phyloP scores from a whole-genome alignment of 2,329 filamentous ascomycete species.

The Xylaria sp. region DNA sequence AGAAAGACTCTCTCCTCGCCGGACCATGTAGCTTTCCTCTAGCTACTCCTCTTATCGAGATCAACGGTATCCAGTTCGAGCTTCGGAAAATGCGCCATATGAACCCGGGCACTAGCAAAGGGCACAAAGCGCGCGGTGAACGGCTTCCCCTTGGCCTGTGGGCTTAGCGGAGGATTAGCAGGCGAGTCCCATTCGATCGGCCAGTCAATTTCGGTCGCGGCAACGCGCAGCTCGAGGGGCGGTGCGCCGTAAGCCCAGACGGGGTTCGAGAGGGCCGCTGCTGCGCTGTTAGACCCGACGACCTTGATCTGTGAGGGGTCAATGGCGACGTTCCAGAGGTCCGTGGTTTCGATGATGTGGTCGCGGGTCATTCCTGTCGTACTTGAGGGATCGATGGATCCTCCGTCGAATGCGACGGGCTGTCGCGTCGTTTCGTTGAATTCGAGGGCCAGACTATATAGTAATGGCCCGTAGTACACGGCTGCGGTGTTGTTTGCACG shows the following conservation, averaged over 20 bases:
- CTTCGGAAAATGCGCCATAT: constrained; percentile 51
- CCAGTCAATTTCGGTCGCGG: constrained; percentile 50
- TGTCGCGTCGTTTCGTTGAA: constrained; percentile 41
- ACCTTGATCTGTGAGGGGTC: constrained; percentile 49
- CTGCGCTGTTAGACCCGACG: constrained; percentile 30
- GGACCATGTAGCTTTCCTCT: neutral
- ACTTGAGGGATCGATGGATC: constrained; percentile 36
- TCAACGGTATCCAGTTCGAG: constrained; percentile 44
- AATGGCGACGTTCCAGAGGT: constrained; percentile 50
- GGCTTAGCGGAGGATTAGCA: constrained; percentile 42
- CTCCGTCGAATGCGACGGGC: constrained; percentile 38
- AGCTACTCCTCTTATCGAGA: constrained; percentile 17
- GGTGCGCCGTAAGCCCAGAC: constrained; percentile 49
- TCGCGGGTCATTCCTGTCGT: constrained; percentile 47
- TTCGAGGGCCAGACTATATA: constrained; percentile 50
- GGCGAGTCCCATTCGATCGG: constrained; percentile 46
- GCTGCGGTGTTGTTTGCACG: constrained; percentile 49
- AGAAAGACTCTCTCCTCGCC: too few relatives aligned
- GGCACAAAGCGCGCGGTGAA: constrained; percentile 50
- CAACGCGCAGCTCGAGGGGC: constrained; percentile 49
- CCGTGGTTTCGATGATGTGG: constrained; percentile 46
- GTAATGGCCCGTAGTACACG: constrained; percentile 49
- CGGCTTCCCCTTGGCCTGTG: constrained; percentile 41
- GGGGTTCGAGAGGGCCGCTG: constrained; percentile 41
- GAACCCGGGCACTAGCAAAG: constrained; percentile 51